These are phyloP conservation scores for Rhynchospora breviuscula DNA, from an alignment of 176 grass and related monocot genomes.

Conservation along the genomic window DNA sequence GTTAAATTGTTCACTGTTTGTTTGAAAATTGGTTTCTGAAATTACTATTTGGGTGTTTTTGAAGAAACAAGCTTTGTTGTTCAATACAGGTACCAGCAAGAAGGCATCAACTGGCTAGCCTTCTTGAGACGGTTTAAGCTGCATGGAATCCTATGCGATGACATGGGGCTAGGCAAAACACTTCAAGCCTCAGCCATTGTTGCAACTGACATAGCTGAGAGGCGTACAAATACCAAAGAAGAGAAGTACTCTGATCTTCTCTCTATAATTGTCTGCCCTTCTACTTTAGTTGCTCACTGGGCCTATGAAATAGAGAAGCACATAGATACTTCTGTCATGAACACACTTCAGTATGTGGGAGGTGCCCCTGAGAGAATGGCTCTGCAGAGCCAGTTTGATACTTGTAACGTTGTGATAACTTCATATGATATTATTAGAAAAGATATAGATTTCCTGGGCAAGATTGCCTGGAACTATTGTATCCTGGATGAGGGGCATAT, in stretches of 20 bases:
- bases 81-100: conserved; percentile 85
- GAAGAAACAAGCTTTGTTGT: conserved; percentile 9
- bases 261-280: conserved; percentile 96
- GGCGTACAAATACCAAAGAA: conserved; percentile 32
- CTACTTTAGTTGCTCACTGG: conserved; percentile 97
- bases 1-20: conserved; percentile 1
- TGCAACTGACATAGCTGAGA: conserved; percentile 83
- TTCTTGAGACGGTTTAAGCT: conserved; percentile 92
- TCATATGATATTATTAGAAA: conserved; percentile 99
- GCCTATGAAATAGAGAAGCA: conserved; percentile 98
- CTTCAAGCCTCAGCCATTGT: conserved; percentile 96
- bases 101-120: conserved; percentile 97
- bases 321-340: conserved; percentile 79
- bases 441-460: conserved; percentile 80
- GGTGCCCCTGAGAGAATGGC: conserved; percentile 66
- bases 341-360: conserved; percentile 80
- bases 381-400: conserved; percentile 72
- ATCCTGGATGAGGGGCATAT: conserved; percentile 99
- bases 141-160: conserved; percentile 99
- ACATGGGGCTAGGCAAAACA: conserved; percentile 98
- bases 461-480: conserved; percentile 82
- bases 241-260: conserved; percentile 46
- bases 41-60: neutral
- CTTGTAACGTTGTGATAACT: conserved; percentile 83
- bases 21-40: neutral